Percentiles rank a stretch among this genome's conserved stretches.
phyloP scores from a whole-genome alignment of 805 yeast genomes.

The Pichia sporocuriosa region DNA sequence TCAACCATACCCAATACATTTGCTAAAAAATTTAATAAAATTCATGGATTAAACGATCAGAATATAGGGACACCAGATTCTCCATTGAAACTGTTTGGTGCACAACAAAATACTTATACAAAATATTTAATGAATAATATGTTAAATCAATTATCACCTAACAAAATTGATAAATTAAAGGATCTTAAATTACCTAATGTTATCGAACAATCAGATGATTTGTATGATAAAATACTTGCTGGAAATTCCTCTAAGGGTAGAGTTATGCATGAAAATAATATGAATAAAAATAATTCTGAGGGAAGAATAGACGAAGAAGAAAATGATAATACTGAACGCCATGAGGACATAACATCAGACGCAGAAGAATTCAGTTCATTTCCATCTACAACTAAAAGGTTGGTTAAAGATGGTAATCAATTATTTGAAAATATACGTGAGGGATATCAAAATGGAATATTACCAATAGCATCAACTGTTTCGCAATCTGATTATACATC shows the following conservation, averaged over 20 bases:
- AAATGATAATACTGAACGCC: neutral
- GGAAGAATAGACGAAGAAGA: neutral
- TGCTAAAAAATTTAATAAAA: constrained; percentile 22
- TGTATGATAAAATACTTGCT: constrained; percentile 8
- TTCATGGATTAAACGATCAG: constrained; percentile 3
- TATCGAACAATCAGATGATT: constrained; percentile 7
- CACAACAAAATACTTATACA: constrained; percentile 27
- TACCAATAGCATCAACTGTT: too few species aligned
- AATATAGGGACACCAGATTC: constrained; percentile 21
- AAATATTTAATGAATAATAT: constrained; percentile 24
- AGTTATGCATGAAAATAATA: too few species aligned
- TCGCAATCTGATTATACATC: constrained; percentile 24
- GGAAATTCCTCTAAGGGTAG: constrained; percentile 6
- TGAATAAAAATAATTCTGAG: too few species aligned
- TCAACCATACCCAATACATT: constrained; percentile 25
- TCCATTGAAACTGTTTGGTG: constrained; percentile 28
- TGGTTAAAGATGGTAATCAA: constrained; percentile 22
- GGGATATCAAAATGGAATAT: too few species aligned
- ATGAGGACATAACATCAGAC: constrained; percentile 26
- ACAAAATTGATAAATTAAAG: constrained; percentile 10
- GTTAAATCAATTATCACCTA: constrained; percentile 17
- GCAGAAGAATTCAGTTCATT: constrained; percentile 23
- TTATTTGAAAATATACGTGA: constrained; percentile 22
- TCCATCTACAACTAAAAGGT: constrained; percentile 19
- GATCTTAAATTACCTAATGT: constrained; percentile 7